Evolutionary conservation across 2,329 filamentous ascomycete species (phyloP).

Genomic region (Berkeleyomyces rouxiae): DNA sequence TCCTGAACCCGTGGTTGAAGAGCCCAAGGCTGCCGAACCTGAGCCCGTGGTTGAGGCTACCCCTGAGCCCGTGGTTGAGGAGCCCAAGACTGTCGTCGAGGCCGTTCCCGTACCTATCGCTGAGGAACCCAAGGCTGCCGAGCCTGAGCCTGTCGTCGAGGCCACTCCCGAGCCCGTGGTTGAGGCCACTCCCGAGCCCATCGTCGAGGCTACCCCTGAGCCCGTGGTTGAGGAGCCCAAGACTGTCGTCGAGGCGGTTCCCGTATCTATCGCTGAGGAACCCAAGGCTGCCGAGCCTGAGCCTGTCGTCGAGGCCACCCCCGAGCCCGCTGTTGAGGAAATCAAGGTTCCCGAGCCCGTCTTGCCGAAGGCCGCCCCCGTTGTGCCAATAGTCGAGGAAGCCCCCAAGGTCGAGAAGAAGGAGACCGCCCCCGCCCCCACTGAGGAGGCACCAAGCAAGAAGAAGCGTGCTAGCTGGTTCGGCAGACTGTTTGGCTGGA

Average conservation of each 20-base stretch:
- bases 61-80: slow-evolving; percentile 14
- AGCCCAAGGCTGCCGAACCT: slow-evolving; percentile 12
- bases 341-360: slow-evolving; percentile 31
- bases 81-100: slow-evolving; percentile 14
- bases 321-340: slow-evolving; percentile 25
- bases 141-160: slow-evolving; percentile 13
- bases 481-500: slow-evolving; percentile 11
- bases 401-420: slow-evolving; percentile 6
- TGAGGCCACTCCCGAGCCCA: slow-evolving; percentile 13
- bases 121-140: slow-evolving; percentile 11
- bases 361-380: neutral
- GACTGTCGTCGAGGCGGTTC: slow-evolving; percentile 12
- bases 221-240: neutral
- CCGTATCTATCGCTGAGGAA: slow-evolving; percentile 9
- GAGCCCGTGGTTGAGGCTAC: slow-evolving; percentile 13
- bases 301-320: slow-evolving; percentile 13
- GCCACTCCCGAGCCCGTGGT: slow-evolving; percentile 15
- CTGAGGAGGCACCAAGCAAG: neutral
- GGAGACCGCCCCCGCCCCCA: neutral
- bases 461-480: slow-evolving; percentile 11
- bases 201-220: slow-evolving; percentile 9
- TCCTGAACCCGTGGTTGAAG: slow-evolving; percentile 10
- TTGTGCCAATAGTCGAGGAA: slow-evolving; percentile 2
- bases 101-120: slow-evolving; percentile 7
- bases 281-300: slow-evolving; percentile 3